Evolutionary conservation across 331 rosid species (phyloP), one percentile per base, ranked within the genome.

Genomic region (Quercus phellos): DNA sequence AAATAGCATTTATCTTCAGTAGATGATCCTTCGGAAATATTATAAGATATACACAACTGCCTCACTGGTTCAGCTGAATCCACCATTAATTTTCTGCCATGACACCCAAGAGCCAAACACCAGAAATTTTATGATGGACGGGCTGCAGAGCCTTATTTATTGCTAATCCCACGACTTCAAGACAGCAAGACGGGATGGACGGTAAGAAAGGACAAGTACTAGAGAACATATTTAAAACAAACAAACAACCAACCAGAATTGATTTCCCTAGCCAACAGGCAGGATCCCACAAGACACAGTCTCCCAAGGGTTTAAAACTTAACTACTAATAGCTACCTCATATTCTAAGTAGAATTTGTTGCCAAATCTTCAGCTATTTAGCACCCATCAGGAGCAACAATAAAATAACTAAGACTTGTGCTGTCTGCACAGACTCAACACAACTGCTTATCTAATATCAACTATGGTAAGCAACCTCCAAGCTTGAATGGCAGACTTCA

Each of bases 131-230:
- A 80, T 78, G 93, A 85, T 90, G 93, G 86, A 84, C 66, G 82
- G 82, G 90, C 89, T 81, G 90, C 88, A 79, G 84, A 75, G 90
- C 90, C 83, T 91, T 95, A 92, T 92, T 92, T 82, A 86, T 85
- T 76, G 78, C 86, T 73, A 85, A 86, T 75, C 75, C 86, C 77
- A 59, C 50, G 50, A 82, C 76, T 85, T 83, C 78, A 73, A 80
- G 84, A 85, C 76, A 64, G 80, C 67, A 77, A 79, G 80, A 85
- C 73, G 69, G 76, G 51, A 64, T 54, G 60, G 82, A 85, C 60
- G 73, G 82, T 32, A 85, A 77, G 81, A 78, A 78, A 68, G 84
- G 89, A 81, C 82, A 75, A 81, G 81, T 38, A 80, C 84, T 74
- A 79, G 71, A 77, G 87, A 86, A 84, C 98, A 95, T 95, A 84